Base-by-base conservation (phyloP, 148 eudicot genomes). In the Heliosperma pusillum region DNA sequence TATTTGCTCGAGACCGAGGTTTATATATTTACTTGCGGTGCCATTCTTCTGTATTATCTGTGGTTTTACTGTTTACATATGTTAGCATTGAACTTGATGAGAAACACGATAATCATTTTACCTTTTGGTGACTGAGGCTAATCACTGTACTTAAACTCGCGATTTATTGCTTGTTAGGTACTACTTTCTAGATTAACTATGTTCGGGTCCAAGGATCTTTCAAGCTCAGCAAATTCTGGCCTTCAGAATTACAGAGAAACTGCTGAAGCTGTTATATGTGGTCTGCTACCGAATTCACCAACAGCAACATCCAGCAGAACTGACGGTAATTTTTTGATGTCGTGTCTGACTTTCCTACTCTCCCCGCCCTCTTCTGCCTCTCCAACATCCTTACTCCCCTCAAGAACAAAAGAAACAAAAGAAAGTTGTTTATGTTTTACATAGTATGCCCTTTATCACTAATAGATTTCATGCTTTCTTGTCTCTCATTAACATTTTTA, bases 231-330 rank as follows among this genome's bases (percentile, higher is more conserved):
- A 60, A 86, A 78, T 71, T 82, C 85, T 66, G 87, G 85, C 75
- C 86, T 92, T 60, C 70, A 76, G 60, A 83, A 77, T 27, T 94
- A 92, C 67, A 80, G 87, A 79, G 70, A 89, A 72, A 85, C 97
- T 42, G 93, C 97, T 15, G 93, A 94, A 76, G 88, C 92, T 74
- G 88, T 94, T 55, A 89, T 94, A 86, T 94, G 98, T 40, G 88
- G 93, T 75, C 89, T 94, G 68, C 71, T 94, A 68, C 96, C 93
- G 24, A 80, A 86, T 56, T 94, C 98, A 66, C 97, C 98, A 40
- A 86, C 89, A 2, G 96, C 92, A 27, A 89, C 93, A 47, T 6
- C 84, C 71, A 89, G 96, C 87, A 88, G 96, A 90, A 92, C 98
- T 68, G 79, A 85, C 0, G 75, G 96, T 91, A 85, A 85, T 60